Conservation (phyloP, 2,329 filamentous ascomycete species). For the Neofusicoccum laricinum region DNA sequence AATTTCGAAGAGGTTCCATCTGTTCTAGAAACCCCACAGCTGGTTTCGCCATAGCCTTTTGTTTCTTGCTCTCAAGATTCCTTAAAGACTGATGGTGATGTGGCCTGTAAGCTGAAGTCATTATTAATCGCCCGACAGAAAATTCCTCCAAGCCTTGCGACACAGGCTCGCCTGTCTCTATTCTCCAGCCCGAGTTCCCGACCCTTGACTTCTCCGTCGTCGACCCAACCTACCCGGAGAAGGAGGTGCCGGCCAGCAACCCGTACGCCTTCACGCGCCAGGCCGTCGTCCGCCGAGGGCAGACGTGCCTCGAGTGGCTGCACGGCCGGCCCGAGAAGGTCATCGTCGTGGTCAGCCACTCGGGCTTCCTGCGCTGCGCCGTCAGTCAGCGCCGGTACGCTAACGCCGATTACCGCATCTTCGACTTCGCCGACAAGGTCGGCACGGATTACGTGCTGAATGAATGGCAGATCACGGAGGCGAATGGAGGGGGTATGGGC, state of each 20-base stretch:
- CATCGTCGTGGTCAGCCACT: conserved; percentile 64
- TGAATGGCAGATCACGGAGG: conserved; percentile 51
- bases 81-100: too few species aligned
- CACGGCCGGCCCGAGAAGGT: conserved; percentile 57
- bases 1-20: too few species aligned
- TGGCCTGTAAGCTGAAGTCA: neutral
- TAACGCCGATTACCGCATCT: conserved; percentile 65
- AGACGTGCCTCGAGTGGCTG: conserved; percentile 50
- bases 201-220: conserved; percentile 55
- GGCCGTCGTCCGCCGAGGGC: conserved; percentile 56
- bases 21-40: too few species aligned
- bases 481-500: conserved; percentile 50
- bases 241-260: conserved; percentile 45
- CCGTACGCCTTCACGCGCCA: conserved; percentile 54
- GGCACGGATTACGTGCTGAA: conserved; percentile 27
- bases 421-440: conserved; percentile 52
- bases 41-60: neutral
- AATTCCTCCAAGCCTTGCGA: conserved; percentile 57
- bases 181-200: conserved; percentile 52
- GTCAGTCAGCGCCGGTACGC: conserved; percentile 51
- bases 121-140: conserved; percentile 27
- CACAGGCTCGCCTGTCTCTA: conserved; percentile 51
- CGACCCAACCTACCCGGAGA: conserved; percentile 58
- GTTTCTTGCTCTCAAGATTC: neutral
- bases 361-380: conserved; percentile 59